Conservation (phyloP, 2,329 filamentous ascomycete species). For the Dothistroma septosporum region DNA sequence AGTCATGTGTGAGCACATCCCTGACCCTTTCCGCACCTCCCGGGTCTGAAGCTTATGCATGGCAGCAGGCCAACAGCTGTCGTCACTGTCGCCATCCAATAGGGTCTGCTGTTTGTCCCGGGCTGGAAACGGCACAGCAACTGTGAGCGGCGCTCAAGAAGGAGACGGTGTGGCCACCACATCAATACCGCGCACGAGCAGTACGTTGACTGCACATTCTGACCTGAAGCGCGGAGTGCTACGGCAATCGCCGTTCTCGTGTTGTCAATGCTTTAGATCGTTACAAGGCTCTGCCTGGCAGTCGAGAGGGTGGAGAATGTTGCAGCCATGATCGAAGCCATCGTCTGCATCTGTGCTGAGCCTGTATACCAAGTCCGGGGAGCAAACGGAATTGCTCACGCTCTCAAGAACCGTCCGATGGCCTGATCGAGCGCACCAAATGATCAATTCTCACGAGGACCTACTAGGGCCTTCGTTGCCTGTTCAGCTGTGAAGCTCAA, state of each 20-base stretch:
- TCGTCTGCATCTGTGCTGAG: conserved; percentile 13
- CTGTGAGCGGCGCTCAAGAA: neutral
- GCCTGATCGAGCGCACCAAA: neutral
- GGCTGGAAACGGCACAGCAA: neutral
- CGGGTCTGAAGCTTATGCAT: neutral
- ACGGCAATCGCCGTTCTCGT: conserved; percentile 6
- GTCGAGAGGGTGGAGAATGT: conserved; percentile 15
- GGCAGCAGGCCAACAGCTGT: neutral
- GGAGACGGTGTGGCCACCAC: neutral
- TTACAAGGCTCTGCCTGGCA: conserved; percentile 11
- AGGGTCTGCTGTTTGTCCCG: neutral
- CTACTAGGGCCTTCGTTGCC: neutral
- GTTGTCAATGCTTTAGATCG: conserved; percentile 8
- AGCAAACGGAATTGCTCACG: neutral
- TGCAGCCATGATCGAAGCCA: conserved; percentile 12
- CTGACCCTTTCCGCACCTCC: neutral
- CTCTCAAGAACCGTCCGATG: neutral
- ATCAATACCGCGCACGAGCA: neutral
- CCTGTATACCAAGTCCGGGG: conserved; percentile 9
- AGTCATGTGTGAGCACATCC: neutral
- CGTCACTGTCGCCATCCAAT: neutral
- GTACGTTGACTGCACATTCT: neutral
- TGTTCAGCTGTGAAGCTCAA: conserved; percentile 2
- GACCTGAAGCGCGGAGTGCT: neutral
- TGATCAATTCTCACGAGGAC: neutral